phyloP scores from a whole-genome alignment of 345 rosid genomes.

The Raphanus sativus region DNA sequence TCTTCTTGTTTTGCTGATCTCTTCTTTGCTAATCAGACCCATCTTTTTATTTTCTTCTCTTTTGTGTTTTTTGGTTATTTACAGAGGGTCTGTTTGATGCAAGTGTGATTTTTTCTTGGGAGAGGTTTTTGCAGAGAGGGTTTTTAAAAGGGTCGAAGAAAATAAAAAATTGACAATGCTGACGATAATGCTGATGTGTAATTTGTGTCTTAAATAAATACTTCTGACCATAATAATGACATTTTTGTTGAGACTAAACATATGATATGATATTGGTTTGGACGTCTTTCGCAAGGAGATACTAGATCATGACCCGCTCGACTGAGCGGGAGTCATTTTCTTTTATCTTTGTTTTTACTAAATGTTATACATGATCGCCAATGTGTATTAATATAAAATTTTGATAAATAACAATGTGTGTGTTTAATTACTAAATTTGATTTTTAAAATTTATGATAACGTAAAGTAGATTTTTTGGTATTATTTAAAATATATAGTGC shows the following conservation, averaged over 20 bases:
- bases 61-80: background rate
- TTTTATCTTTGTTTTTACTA: no score
- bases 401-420: no score
- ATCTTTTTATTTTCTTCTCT: conserved; percentile 31
- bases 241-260: background rate
- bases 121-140: conserved; percentile 8
- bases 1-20: conserved; percentile 39
- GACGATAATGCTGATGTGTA: conserved; percentile 30
- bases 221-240: conserved; percentile 7
- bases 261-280: background rate
- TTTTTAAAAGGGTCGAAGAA: conserved; percentile 15
- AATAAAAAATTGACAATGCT: conserved; percentile 24
- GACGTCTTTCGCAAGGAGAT: conserved; percentile 30
- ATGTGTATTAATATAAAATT: no score
- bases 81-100: conserved; percentile 21
- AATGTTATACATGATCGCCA: no score
- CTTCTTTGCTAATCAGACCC: conserved; percentile 70
- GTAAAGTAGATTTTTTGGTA: no score
- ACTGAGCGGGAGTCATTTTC: no score
- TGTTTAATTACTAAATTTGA: no score
- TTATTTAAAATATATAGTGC: no score
- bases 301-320: no score
- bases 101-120: conserved; percentile 27
- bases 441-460: no score
- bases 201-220: conserved; percentile 4